Percentiles rank a stretch among this genome's conserved stretches.
Conservation (phyloP, 495 filamentous ascomycete species). For the Pseudoneurospora amorphoporcata region DNA sequence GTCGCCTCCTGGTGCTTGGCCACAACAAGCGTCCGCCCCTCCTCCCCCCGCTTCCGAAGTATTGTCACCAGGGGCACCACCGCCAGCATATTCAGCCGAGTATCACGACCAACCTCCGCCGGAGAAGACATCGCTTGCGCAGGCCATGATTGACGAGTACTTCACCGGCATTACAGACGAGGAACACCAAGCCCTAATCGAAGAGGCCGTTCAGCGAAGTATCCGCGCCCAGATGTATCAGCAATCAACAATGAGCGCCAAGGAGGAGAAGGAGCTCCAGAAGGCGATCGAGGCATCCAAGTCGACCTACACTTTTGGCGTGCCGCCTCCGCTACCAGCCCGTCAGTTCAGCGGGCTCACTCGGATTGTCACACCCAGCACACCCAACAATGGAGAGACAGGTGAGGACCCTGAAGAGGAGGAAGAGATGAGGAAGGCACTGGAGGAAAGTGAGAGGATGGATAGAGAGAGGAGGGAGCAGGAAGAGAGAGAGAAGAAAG, state of each 20-base stretch:
- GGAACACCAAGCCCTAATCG: conserved; percentile 45
- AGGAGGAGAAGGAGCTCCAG: conserved; percentile 39
- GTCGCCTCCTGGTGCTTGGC: not conserved
- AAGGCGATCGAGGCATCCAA: conserved; percentile 37
- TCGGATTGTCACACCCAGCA: not conserved
- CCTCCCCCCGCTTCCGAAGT: not conserved
- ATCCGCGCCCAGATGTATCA: conserved; percentile 26
- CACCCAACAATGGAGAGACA: conserved; percentile 1
- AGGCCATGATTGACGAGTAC: conserved; percentile 16
- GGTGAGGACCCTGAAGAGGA: conserved; percentile 26
- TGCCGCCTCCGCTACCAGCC: not conserved
- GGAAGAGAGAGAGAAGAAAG: conserved; percentile 37
- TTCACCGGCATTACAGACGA: conserved; percentile 33
- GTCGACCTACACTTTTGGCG: conserved; percentile 4
- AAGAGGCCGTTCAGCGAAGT: conserved; percentile 48
- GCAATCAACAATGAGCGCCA: conserved; percentile 11
- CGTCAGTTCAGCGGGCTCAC: not conserved
- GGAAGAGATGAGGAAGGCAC: conserved; percentile 29
- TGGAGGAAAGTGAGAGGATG: conserved; percentile 38
- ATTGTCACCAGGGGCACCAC: not conserved
- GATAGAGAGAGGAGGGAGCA: conserved; percentile 28
- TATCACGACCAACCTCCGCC: not conserved
- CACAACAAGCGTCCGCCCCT: conserved; percentile 6
- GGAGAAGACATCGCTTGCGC: not conserved
- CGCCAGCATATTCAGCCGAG: not conserved